Evolutionary conservation across 345 rosid genomes (phyloP).

Genomic region (Stellera chamaejasme): DNA sequence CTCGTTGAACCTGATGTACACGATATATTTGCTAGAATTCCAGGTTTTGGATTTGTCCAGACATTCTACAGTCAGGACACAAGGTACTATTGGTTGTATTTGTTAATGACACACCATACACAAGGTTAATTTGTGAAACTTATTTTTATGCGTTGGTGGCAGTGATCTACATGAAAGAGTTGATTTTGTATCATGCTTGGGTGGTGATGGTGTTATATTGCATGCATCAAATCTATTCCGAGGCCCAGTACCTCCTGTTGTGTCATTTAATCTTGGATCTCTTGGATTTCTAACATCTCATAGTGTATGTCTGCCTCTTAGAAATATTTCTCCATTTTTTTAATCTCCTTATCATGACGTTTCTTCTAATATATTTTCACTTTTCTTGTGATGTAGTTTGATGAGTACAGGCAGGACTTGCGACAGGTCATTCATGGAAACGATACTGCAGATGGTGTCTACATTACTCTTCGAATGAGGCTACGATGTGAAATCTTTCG

Average conservation of each 20-base stretch:
- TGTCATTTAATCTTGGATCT: slow-evolving; percentile 93
- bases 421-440: slow-evolving; percentile 85
- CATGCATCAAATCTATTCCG: slow-evolving; percentile 94
- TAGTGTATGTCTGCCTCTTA: slow-evolving; percentile 40
- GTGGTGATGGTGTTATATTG: slow-evolving; percentile 95
- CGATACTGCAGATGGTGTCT: slow-evolving; percentile 75
- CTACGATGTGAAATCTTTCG: slow-evolving; percentile 84
- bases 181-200: slow-evolving; percentile 96
- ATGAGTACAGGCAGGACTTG: slow-evolving; percentile 73
- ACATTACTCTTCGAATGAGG: slow-evolving; percentile 96
- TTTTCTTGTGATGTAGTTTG: slow-evolving; percentile 43
- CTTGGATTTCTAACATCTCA: slow-evolving; percentile 98
- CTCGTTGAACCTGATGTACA: slow-evolving; percentile 98
- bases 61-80: slow-evolving; percentile 97
- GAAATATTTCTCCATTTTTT: background rate
- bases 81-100: slow-evolving; percentile 39
- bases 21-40: slow-evolving; percentile 94
- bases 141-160: slow-evolving; percentile 15
- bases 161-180: slow-evolving; percentile 98
- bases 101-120: slow-evolving; percentile 1
- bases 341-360: slow-evolving; percentile 9
- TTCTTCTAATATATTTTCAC: slow-evolving; percentile 7
- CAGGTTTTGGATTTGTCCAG: slow-evolving; percentile 95
- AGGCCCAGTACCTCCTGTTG: slow-evolving; percentile 93
- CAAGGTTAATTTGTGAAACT: slow-evolving; percentile 1